Evolutionary conservation across 192 early-diverging fungal species (phyloP), one percentile per base, ranked within the genome.

Genomic region (Gonapodya prolifera): DNA sequence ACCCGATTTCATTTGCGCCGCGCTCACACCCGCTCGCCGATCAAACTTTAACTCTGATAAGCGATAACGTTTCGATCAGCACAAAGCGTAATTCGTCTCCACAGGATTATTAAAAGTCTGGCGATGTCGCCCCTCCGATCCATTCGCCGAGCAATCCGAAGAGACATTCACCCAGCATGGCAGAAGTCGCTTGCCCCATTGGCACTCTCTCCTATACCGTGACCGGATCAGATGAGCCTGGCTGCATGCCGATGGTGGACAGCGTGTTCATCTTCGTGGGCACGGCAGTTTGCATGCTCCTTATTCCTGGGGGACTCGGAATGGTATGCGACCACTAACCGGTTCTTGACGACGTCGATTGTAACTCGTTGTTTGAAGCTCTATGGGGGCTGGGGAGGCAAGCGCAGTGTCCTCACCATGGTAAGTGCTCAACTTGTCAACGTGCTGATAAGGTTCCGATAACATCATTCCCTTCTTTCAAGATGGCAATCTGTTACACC

Each of bases 231-330:
- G 71, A 73, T 13, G 32, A 73, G 28, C 71, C 71, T 2, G 28
- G 2, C 18, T 73, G 71, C 71, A 73, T 73, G 71, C 71, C 71
- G 2, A 73, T 73, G 71, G 71, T 73, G 28, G 71, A 73, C 71
- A 30, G 28, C 31, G 32, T 73, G 71, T 73, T 73, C 71, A 73
- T 73, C 71, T 73, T 73, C 71, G 71, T 73, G 8, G 71, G 71
- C 31, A 73, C 71, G 28, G 71, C 71, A 29, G 71, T 73, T 8
- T 73, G 71, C 71, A 73, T 73, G 71, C 71, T 73, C 8, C 71
- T 73, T 73, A 73, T 73, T 13, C 71, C 71, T 8, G 71, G 71
- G 71, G 45, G 45, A 61, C 45, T 61, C 23, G 45, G 45, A 61
- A 61, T 61, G 45, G 45, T 61, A 61, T 23, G 45, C 23, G 8